Evolutionary conservation across 2,329 filamentous ascomycete genomes (phyloP).

Genomic region (Helicocarpus griseus): DNA sequence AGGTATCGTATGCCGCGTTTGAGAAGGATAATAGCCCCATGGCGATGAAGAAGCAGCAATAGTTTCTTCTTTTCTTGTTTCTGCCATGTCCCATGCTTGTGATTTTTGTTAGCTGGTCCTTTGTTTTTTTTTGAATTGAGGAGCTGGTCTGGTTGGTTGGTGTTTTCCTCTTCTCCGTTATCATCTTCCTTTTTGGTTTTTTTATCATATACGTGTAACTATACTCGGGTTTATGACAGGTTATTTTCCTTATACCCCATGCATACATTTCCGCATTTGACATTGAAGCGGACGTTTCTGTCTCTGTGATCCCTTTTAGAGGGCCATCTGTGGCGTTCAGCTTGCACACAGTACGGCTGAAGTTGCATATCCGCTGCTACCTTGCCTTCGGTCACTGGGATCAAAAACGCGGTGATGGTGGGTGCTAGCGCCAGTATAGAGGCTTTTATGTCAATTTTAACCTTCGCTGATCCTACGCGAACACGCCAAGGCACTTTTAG

Average conservation of each 20-base stretch:
- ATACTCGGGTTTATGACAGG: background rate
- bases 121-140: slow-evolving; percentile 9
- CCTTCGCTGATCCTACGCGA: too few relatives aligned
- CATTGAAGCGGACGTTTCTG: background rate
- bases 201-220: background rate
- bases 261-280: background rate
- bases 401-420: too few relatives aligned
- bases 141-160: background rate
- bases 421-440: too few relatives aligned
- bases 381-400: too few relatives aligned
- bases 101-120: too few relatives aligned
- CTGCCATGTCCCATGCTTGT: too few relatives aligned
- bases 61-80: slow-evolving; percentile 6
- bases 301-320: background rate
- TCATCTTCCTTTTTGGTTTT: background rate
- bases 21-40: slow-evolving; percentile 91
- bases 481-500: too few relatives aligned
- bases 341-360: too few relatives aligned
- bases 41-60: slow-evolving; percentile 72
- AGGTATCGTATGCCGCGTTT: slow-evolving; percentile 90
- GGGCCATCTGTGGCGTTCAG: too few relatives aligned
- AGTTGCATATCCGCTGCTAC: too few relatives aligned
- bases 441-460: too few relatives aligned
- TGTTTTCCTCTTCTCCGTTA: background rate
- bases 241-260: too few relatives aligned